phyloP scores from a whole-genome alignment of 306 rosid genomes.

The Calophaca sinica region DNA sequence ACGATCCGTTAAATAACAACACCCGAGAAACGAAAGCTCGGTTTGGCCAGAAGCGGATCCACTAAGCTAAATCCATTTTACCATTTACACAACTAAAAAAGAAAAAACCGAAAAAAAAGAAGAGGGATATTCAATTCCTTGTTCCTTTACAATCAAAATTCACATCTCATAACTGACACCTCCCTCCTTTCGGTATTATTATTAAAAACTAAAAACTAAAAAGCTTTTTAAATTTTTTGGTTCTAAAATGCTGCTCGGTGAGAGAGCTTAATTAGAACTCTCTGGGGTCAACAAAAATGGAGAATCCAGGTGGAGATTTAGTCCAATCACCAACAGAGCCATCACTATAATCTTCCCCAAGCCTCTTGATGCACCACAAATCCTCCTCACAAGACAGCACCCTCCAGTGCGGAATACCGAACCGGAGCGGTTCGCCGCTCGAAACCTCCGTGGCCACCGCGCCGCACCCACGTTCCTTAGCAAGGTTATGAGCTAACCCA shows the following conservation, averaged over 20 bases:
- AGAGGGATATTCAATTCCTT: constrained; percentile 28
- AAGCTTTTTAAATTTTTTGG: no score
- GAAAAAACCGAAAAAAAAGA: background rate
- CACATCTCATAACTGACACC: constrained; percentile 28
- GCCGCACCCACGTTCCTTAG: constrained; percentile 70
- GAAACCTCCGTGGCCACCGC: constrained; percentile 89
- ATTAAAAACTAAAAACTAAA: background rate
- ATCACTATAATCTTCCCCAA: constrained; percentile 89
- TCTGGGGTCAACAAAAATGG: constrained; percentile 97
- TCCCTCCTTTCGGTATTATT: background rate
- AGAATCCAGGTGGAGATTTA: constrained; percentile 78
- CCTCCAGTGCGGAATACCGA: constrained; percentile 87
- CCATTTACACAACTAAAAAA: constrained; percentile 39
- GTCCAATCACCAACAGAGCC: constrained; percentile 98
- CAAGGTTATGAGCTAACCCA: constrained; percentile 78
- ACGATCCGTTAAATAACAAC: background rate
- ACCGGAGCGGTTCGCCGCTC: constrained; percentile 62
- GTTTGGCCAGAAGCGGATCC: constrained; percentile 50
- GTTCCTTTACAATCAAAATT: constrained; percentile 45
- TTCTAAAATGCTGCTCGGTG: no score
- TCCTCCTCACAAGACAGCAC: constrained; percentile 84
- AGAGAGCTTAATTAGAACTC: no score
- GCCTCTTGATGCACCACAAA: constrained; percentile 85
- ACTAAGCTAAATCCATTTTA: constrained; percentile 51
- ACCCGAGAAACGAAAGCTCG: constrained; percentile 27